Percentiles rank a stretch among this genome's conserved stretches.
Conservation (phyloP, 345 rosid species). For the Erucastrum elatum region DNA sequence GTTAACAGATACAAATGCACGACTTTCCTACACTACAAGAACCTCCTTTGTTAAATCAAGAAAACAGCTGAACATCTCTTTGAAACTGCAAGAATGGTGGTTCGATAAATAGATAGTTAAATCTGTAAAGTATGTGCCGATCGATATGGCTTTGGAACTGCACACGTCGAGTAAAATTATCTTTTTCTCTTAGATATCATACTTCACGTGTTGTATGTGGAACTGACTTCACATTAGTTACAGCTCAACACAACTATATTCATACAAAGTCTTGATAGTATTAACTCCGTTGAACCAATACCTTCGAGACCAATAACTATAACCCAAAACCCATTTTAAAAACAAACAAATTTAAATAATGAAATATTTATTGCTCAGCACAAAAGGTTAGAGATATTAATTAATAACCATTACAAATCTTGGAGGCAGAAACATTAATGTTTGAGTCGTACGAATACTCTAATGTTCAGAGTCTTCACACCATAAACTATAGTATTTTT, state of each 20-base stretch:
- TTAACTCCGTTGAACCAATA: conserved; percentile 32
- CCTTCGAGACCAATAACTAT: conserved; percentile 21
- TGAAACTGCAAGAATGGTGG: conserved; percentile 17
- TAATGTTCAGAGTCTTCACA: conserved; percentile 41
- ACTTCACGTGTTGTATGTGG: conserved; percentile 34
- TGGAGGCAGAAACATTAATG: conserved; percentile 30
- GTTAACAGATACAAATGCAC: conserved; percentile 15
- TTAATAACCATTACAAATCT: conserved; percentile 7
- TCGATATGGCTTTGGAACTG: conserved; percentile 16
- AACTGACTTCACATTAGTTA: conserved; percentile 42
- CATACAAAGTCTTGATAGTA: conserved; percentile 37
- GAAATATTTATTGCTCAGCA: conserved; percentile 35
- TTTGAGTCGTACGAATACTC: conserved; percentile 31
- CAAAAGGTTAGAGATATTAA: conserved; percentile 26
- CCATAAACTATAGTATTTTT: conserved; percentile 5
- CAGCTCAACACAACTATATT: conserved; percentile 40
- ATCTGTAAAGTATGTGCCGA: conserved; percentile 22
- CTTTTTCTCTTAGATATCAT: neutral
- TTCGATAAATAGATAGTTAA: neutral
- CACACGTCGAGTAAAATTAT: conserved; percentile 3
- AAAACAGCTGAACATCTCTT: neutral
- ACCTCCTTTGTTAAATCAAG: conserved; percentile 6
- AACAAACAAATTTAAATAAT: neutral
- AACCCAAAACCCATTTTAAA: neutral
- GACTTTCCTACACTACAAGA: conserved; percentile 26